These are phyloP conservation scores for Spencermartinsiella ligniputridi DNA, from an alignment of 1,139 yeast genomes.

Conservation along the genomic window DNA sequence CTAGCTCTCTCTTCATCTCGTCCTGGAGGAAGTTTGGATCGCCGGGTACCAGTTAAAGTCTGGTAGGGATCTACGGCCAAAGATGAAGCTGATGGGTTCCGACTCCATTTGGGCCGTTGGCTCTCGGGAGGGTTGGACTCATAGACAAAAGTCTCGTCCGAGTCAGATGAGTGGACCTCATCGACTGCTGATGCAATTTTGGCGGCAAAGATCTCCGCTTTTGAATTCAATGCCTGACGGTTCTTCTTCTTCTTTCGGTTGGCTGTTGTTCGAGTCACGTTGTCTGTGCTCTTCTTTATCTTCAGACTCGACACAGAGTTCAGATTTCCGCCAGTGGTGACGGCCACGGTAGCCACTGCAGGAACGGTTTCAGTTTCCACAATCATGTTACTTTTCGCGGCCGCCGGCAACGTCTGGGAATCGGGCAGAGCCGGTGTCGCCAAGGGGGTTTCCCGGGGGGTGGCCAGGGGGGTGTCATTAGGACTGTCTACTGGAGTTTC, in stretches of 20 bases:
- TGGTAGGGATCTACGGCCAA: slow-evolving; percentile 9
- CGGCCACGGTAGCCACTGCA: slow-evolving; percentile 35
- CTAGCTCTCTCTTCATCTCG: background rate
- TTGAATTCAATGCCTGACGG: slow-evolving; percentile 37
- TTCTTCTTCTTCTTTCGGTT: slow-evolving; percentile 25
- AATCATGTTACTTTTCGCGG: slow-evolving; percentile 27
- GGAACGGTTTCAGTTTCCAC: slow-evolving; percentile 43
- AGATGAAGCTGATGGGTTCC: slow-evolving; percentile 27
- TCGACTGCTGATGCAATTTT: slow-evolving; percentile 91
- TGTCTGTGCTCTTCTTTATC: slow-evolving; percentile 31
- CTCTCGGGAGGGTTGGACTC: slow-evolving; percentile 48
- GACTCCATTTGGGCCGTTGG: slow-evolving; percentile 20
- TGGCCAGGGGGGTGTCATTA: background rate
- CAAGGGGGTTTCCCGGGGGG: background rate
- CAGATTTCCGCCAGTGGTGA: slow-evolving; percentile 22
- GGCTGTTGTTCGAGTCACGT: slow-evolving; percentile 21
- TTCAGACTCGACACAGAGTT: slow-evolving; percentile 7
- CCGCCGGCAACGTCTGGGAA: background rate
- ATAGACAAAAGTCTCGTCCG: slow-evolving; percentile 92
- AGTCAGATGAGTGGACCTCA: slow-evolving; percentile 79
- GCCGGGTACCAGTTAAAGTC: slow-evolving; percentile 4
- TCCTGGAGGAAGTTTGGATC: slow-evolving; percentile 1
- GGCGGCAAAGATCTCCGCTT: slow-evolving; percentile 93
- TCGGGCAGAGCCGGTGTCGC: background rate
- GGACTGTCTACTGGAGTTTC: background rate